Evolutionary conservation across 495 filamentous ascomycete genomes (phyloP).

Genomic region (Lasiosphaeriaceae sp.): DNA sequence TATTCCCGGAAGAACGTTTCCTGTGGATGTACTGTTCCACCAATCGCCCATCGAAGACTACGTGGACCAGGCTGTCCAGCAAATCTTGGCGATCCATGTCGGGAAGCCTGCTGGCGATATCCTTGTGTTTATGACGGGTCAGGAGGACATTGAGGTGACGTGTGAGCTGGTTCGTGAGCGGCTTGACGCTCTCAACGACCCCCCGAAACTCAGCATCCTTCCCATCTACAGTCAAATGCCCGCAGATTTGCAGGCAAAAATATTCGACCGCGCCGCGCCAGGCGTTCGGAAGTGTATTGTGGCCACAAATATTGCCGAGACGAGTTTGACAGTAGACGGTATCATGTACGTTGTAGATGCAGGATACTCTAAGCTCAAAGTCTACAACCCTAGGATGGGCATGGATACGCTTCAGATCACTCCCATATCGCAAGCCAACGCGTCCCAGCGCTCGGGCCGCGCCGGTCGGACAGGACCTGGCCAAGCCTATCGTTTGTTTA

Average conservation of each 20-base stretch:
- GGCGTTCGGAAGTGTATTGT: conserved; percentile 97
- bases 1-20: conserved; percentile 95
- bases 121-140: conserved; percentile 98
- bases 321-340: conserved; percentile 94
- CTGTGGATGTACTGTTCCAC: conserved; percentile 94
- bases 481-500: conserved; percentile 92
- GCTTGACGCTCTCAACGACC: conserved; percentile 88
- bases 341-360: conserved; percentile 99
- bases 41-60: conserved; percentile 96
- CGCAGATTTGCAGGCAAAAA: conserved; percentile 94
- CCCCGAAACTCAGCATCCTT: conserved; percentile 88
- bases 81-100: conserved; percentile 95
- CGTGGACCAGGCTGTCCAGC: conserved; percentile 94
- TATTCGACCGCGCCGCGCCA: conserved; percentile 86
- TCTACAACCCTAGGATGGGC: conserved; percentile 97
- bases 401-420: conserved; percentile 99
- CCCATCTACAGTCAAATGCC: conserved; percentile 99
- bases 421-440: conserved; percentile 95
- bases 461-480: conserved; percentile 94
- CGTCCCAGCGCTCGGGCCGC: conserved; percentile 86
- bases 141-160: conserved; percentile 97
- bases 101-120: conserved; percentile 91
- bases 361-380: conserved; percentile 95
- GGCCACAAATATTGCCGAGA: conserved; percentile 98
- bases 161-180: conserved; percentile 90